Evolutionary conservation across 179 eudicot species (phyloP).

Genomic region (Amaranthus tricolor): DNA sequence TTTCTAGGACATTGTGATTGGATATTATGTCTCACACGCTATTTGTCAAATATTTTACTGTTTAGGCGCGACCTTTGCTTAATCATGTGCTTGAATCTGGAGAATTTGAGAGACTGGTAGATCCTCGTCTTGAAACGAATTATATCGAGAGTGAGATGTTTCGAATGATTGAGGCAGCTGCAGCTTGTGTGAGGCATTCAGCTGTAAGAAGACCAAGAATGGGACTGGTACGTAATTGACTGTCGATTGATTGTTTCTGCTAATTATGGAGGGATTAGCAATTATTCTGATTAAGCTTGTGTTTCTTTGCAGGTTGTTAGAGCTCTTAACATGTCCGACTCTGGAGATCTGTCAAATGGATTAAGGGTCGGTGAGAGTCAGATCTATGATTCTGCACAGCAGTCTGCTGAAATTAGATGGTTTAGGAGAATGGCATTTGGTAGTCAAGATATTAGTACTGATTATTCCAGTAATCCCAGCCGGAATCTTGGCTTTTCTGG

Average conservation of each 20-base stretch:
- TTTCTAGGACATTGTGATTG: not conserved
- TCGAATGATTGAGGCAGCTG: constrained; percentile 82
- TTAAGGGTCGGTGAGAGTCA: constrained; percentile 85
- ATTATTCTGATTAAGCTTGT: not conserved
- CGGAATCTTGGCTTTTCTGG: constrained; percentile 19
- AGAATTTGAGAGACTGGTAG: constrained; percentile 58
- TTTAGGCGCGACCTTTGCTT: constrained; percentile 95
- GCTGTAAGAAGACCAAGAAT: constrained; percentile 78
- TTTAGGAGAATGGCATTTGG: constrained; percentile 87
- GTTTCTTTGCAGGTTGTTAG: constrained; percentile 60
- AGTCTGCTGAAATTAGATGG: constrained; percentile 78
- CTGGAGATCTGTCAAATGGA: constrained; percentile 82
- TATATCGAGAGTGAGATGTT: constrained; percentile 62
- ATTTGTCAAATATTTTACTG: not conserved
- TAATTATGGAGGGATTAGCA: not conserved
- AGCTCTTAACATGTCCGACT: constrained; percentile 52
- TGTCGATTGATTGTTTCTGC: not conserved
- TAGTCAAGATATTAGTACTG: constrained; percentile 61
- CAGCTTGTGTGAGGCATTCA: constrained; percentile 87
- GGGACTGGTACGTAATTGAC: constrained; percentile 79
- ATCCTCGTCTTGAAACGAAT: constrained; percentile 66
- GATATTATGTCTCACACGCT: not conserved
- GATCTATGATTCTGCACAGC: constrained; percentile 56
- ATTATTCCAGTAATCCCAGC: constrained; percentile 47
- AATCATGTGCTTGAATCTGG: constrained; percentile 58